A percentile compares a stretch with the other conserved stretches of the same genome.
phyloP scores from a whole-genome alignment of 2,329 filamentous ascomycete genomes.

The Parasarocladium wereldwijsianum region DNA sequence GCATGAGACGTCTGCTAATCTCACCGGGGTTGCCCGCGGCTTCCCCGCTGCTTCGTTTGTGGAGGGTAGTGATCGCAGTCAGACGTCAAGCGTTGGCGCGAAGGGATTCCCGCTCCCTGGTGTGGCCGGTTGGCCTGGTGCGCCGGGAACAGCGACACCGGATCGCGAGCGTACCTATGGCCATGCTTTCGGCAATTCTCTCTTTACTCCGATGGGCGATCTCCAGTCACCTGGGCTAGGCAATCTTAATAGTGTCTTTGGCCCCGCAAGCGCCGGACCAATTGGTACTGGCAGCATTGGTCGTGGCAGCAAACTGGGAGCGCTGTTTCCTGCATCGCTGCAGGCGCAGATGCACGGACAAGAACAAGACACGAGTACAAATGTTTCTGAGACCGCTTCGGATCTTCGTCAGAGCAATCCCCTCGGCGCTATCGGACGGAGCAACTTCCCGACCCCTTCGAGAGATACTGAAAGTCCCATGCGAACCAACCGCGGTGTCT shows the following conservation, averaged over 20 bases:
- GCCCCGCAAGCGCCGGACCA: slow-evolving; percentile 34
- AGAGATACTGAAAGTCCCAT: slow-evolving; percentile 47
- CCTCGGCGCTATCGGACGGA: slow-evolving; percentile 53
- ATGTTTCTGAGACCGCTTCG: slow-evolving; percentile 38
- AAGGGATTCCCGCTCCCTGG: slow-evolving; percentile 56
- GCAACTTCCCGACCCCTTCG: slow-evolving; percentile 35
- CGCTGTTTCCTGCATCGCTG: slow-evolving; percentile 77
- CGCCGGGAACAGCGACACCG: slow-evolving; percentile 44
- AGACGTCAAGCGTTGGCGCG: slow-evolving; percentile 76
- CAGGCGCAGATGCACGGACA: slow-evolving; percentile 76
- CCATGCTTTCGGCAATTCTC: slow-evolving; percentile 60
- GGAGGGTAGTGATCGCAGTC: slow-evolving; percentile 76
- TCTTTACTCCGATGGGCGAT: slow-evolving; percentile 63
- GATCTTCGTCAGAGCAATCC: slow-evolving; percentile 47
- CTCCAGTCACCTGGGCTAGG: slow-evolving; percentile 60
- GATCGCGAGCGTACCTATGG: slow-evolving; percentile 47
- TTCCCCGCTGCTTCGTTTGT: slow-evolving; percentile 35
- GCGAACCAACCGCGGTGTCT: slow-evolving; percentile 35
- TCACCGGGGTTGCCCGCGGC: slow-evolving; percentile 38
- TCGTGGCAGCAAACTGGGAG: slow-evolving; percentile 68
- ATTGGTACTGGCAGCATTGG: slow-evolving; percentile 51
- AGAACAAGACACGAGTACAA: slow-evolving; percentile 43
- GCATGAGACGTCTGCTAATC: slow-evolving; percentile 28
- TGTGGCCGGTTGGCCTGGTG: slow-evolving; percentile 46
- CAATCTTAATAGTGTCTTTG: slow-evolving; percentile 56